Evolutionary conservation across 2,329 filamentous ascomycete genomes (phyloP).

Genomic region (Beauveria caledonica): DNA sequence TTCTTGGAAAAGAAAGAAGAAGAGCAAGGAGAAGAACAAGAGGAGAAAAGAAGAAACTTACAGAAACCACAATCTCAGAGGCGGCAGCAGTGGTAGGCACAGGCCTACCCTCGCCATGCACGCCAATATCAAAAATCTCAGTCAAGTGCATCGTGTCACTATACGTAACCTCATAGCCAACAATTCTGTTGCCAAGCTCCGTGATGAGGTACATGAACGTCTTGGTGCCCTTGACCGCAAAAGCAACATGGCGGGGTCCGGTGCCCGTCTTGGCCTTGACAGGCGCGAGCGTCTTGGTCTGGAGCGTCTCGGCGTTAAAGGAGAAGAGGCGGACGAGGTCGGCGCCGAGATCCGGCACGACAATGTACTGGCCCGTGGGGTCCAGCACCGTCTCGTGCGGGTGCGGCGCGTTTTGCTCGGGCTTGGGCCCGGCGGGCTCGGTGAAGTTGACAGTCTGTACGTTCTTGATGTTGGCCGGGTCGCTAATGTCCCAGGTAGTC

Average conservation of each 20-base stretch:
- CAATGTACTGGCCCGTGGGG: constrained; percentile 53
- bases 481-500: constrained; percentile 36
- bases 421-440: constrained; percentile 28
- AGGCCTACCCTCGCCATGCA: constrained; percentile 35
- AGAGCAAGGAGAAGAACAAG: too few species aligned
- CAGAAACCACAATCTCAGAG: constrained; percentile 51
- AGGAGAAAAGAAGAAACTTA: constrained; percentile 26
- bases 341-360: constrained; percentile 58
- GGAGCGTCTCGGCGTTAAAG: constrained; percentile 35
- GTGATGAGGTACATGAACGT: constrained; percentile 53
- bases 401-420: constrained; percentile 50
- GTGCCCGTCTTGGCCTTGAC: constrained; percentile 40
- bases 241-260: constrained; percentile 59
- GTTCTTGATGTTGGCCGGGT: constrained; percentile 27
- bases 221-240: constrained; percentile 35
- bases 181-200: constrained; percentile 51
- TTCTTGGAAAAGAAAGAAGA: too few species aligned
- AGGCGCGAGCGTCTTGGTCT: constrained; percentile 31
- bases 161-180: constrained; percentile 50
- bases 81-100: constrained; percentile 36
- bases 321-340: constrained; percentile 52
- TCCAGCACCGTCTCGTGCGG: constrained; percentile 59
- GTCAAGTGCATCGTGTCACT: constrained; percentile 32
- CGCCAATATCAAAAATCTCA: constrained; percentile 39
- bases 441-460: constrained; percentile 33